These are phyloP conservation scores for Solanum habrochaites DNA, from an alignment of 257 asterid species.

Conservation along the genomic window DNA sequence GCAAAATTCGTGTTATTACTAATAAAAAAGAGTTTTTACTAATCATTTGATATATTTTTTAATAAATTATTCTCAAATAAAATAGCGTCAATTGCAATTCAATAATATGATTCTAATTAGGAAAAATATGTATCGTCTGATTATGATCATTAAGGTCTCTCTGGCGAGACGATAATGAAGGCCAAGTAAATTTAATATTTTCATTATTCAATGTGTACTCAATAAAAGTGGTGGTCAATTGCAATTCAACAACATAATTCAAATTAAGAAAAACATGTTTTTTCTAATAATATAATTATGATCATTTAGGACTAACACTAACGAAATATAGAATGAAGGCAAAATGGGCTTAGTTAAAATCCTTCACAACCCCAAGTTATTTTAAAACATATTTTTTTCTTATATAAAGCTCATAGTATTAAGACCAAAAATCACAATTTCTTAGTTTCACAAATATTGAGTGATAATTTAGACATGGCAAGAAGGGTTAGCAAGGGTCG, in stretches of 20 bases:
- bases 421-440: not conserved
- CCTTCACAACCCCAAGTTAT: not conserved
- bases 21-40: not conserved
- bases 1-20: not conserved
- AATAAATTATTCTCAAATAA: not conserved
- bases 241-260: not conserved
- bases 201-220: not conserved
- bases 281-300: not conserved
- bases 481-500: constrained; percentile 30
- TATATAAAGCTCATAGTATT: not conserved
- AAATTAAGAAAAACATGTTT: not conserved
- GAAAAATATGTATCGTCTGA: not conserved
- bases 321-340: not conserved
- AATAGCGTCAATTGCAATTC: not conserved
- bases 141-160: not conserved
- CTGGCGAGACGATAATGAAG: not conserved
- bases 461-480: not conserved
- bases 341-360: not conserved
- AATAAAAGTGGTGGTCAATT: not conserved
- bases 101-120: not conserved
- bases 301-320: not conserved
- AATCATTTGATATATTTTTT: not conserved
- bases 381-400: not conserved
- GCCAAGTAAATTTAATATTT: not conserved
- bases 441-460: not conserved